Conservation (phyloP, 2,329 filamentous ascomycete species). For the Diaporthe longicolla region DNA sequence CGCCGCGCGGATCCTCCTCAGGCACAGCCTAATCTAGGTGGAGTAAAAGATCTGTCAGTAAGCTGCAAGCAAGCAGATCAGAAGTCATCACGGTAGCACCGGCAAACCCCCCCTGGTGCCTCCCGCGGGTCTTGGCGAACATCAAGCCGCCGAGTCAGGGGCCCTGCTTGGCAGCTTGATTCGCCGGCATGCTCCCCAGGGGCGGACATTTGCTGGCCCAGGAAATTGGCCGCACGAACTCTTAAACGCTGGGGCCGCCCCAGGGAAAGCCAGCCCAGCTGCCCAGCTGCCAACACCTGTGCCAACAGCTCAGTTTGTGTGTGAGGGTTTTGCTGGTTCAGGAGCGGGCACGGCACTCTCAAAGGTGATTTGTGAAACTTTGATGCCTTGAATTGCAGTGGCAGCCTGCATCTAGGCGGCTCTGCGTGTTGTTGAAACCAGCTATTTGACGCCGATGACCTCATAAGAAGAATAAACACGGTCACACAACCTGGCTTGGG, state of each 20-base stretch:
- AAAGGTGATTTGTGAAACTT: not conserved
- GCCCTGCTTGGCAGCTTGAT: slow-evolving; percentile 30
- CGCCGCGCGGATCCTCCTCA: slow-evolving; percentile 12
- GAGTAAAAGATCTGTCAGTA: slow-evolving; percentile 28
- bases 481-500: not conserved
- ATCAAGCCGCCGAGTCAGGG: slow-evolving; percentile 32
- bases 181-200: slow-evolving; percentile 4
- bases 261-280: not conserved
- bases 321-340: not conserved
- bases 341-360: not conserved
- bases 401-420: slow-evolving; percentile 1
- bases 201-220: slow-evolving; percentile 31
- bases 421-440: not conserved
- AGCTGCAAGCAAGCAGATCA: slow-evolving; percentile 9
- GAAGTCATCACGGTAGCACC: slow-evolving; percentile 27
- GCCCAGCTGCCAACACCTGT: not conserved
- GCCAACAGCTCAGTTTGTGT: not conserved
- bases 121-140: slow-evolving; percentile 16
- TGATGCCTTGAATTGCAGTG: slow-evolving; percentile 10
- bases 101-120: not conserved
- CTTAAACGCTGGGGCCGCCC: slow-evolving; percentile 26
- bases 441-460: not conserved
- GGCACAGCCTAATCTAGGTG: slow-evolving; percentile 23
- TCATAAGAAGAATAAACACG: not conserved
- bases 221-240: slow-evolving; percentile 29